These are phyloP conservation scores for Tetrastigma voinierianum DNA, from an alignment of 164 flowering plant species.

Conservation along the genomic window DNA sequence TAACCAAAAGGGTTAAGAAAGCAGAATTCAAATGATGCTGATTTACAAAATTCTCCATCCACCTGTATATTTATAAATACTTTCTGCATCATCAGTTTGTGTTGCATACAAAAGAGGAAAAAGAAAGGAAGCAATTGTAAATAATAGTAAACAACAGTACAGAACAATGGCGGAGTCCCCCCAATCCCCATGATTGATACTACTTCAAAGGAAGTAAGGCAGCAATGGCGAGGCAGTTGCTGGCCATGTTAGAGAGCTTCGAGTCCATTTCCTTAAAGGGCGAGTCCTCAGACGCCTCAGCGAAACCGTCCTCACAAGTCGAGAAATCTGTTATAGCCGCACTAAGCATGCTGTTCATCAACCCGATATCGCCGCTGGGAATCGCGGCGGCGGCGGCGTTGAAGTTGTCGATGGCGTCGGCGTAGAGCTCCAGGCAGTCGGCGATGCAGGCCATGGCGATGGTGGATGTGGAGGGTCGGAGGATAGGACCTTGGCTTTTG, in stretches of 20 bases:
- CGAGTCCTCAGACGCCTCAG: slow-evolving; percentile 7
- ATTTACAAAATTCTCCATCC: too few relatives aligned
- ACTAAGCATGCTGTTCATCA: slow-evolving; percentile 21
- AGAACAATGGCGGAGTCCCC: too few relatives aligned
- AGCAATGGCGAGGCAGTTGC: slow-evolving; percentile 35
- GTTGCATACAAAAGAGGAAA: too few relatives aligned
- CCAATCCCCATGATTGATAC: too few relatives aligned
- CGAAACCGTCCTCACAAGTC: slow-evolving; percentile 29
- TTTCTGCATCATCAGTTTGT: too few relatives aligned
- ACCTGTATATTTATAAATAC: too few relatives aligned
- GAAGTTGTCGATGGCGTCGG: slow-evolving; percentile 13
- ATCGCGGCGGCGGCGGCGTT: slow-evolving; percentile 12
- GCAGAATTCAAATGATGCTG: too few relatives aligned
- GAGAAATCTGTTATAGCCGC: slow-evolving; percentile 17
- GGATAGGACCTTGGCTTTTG: background rate
- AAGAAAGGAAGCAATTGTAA: too few relatives aligned
- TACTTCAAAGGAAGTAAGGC: background rate
- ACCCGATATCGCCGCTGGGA: slow-evolving; percentile 7
- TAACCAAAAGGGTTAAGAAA: too few relatives aligned
- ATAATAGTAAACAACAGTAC: too few relatives aligned
- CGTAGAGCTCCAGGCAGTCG: slow-evolving; percentile 24
- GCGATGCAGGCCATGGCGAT: background rate
- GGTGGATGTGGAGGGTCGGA: background rate
- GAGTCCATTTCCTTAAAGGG: slow-evolving; percentile 11
- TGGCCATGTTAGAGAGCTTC: slow-evolving; percentile 17